A percentile compares a stretch with the other conserved stretches of the same genome.
Evolutionary conservation across 2,329 filamentous ascomycete species (phyloP).

Genomic region (Corynespora cassiicola): DNA sequence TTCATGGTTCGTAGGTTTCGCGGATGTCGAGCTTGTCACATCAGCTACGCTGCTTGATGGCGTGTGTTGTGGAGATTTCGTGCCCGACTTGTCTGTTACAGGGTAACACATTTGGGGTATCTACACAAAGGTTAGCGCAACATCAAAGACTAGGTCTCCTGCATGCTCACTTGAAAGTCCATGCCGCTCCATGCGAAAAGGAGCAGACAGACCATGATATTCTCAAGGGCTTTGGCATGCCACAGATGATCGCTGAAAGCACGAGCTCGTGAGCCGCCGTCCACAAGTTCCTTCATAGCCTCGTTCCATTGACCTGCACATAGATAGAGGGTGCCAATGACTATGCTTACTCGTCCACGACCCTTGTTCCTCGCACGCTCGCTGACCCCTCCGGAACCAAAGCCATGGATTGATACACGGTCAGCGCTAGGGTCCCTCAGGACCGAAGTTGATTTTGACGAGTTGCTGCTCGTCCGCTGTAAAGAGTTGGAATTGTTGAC

Average conservation of each 20-base stretch:
- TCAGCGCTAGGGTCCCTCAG: slow-evolving; percentile 65
- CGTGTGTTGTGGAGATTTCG: slow-evolving; percentile 51
- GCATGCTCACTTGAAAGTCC: slow-evolving; percentile 72
- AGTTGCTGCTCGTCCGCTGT: slow-evolving; percentile 44
- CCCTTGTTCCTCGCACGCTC: slow-evolving; percentile 82
- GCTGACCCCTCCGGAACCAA: slow-evolving; percentile 68
- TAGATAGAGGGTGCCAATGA: slow-evolving; percentile 85
- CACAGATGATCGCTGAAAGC: slow-evolving; percentile 91
- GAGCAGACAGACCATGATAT: slow-evolving; percentile 81
- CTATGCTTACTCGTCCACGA: slow-evolving; percentile 77
- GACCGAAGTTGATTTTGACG: slow-evolving; percentile 49
- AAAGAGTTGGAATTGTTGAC: slow-evolving; percentile 45
- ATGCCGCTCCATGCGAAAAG: slow-evolving; percentile 84
- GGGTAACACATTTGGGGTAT: slow-evolving; percentile 62
- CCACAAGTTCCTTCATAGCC: slow-evolving; percentile 81
- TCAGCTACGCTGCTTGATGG: slow-evolving; percentile 47
- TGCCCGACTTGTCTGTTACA: slow-evolving; percentile 53
- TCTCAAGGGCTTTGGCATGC: slow-evolving; percentile 94
- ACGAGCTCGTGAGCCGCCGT: slow-evolving; percentile 78
- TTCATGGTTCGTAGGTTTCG: slow-evolving; percentile 51
- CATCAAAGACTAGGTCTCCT: too few relatives aligned
- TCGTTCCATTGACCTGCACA: slow-evolving; percentile 90
- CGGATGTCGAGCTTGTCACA: slow-evolving; percentile 46
- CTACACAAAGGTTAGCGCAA: slow-evolving; percentile 37
- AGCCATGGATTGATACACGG: slow-evolving; percentile 69